Conservation (phyloP, 768 basidiomycete genomes). For the Hemileccinum rubropunctum region DNA sequence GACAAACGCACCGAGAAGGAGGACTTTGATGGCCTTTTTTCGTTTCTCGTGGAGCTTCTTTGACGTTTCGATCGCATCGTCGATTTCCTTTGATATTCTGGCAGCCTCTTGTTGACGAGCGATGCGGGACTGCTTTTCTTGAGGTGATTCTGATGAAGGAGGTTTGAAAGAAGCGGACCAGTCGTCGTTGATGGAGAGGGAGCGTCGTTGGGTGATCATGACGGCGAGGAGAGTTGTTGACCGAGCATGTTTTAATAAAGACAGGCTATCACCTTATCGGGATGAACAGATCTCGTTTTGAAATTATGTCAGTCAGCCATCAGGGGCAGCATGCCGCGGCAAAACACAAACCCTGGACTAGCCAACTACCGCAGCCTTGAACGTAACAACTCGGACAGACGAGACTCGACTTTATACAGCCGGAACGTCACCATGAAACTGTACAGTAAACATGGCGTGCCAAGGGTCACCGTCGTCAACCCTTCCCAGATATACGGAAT, state of each 20-base stretch:
- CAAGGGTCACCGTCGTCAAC: no score
- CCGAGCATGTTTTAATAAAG: background rate
- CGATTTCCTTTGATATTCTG: constrained; percentile 25
- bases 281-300: no score
- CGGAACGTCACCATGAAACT: no score
- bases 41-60: constrained; percentile 21
- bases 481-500: no score
- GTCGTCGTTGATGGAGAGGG: constrained; percentile 4
- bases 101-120: constrained; percentile 22
- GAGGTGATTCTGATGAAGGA: constrained; percentile 4
- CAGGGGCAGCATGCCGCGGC: no score
- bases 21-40: constrained; percentile 28
- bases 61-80: constrained; percentile 27
- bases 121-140: constrained; percentile 10
- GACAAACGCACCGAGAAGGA: constrained; percentile 22
- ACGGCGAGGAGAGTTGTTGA: background rate
- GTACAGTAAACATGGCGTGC: no score
- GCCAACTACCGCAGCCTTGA: no score
- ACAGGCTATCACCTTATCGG: background rate
- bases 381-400: no score
- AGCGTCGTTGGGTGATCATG: constrained; percentile 3
- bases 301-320: no score
- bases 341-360: no score
- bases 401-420: no score
- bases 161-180: constrained; percentile 28